phyloP scores from a whole-genome alignment of 179 eudicot species.

The Silene coronaria region DNA sequence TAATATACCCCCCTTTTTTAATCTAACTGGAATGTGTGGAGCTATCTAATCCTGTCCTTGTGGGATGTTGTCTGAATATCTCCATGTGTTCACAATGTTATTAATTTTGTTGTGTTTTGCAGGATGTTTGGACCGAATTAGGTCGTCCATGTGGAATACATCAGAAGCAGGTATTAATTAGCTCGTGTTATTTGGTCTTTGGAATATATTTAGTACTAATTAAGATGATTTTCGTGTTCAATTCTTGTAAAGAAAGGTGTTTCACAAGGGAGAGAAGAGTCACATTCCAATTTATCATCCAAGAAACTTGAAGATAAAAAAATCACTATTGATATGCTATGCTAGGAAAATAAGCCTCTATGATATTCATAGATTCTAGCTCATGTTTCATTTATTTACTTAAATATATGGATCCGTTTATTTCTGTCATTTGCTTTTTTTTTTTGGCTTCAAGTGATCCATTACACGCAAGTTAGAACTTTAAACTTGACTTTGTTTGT shows the following conservation, averaged over 20 bases:
- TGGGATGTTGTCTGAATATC: neutral
- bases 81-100: neutral
- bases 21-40: neutral
- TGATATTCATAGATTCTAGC: neutral
- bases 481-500: neutral
- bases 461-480: neutral
- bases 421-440: neutral
- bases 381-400: neutral
- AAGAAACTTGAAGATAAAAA: neutral
- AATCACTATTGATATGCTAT: neutral
- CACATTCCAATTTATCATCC: neutral
- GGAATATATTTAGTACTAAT: neutral
- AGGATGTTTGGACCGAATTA: constrained; percentile 96
- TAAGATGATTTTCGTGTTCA: neutral
- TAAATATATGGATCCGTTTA: neutral
- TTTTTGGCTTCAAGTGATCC: constrained; percentile 1
- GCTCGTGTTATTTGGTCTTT: neutral
- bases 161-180: constrained; percentile 74
- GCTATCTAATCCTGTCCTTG: neutral
- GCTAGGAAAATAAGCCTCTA: neutral
- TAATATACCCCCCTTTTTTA: neutral
- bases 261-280: neutral
- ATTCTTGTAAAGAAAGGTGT: neutral
- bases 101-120: constrained; percentile 19
- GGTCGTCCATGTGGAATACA: constrained; percentile 94